Conservation (phyloP, 2,329 filamentous ascomycete species). For the Alternaria arborescens region DNA sequence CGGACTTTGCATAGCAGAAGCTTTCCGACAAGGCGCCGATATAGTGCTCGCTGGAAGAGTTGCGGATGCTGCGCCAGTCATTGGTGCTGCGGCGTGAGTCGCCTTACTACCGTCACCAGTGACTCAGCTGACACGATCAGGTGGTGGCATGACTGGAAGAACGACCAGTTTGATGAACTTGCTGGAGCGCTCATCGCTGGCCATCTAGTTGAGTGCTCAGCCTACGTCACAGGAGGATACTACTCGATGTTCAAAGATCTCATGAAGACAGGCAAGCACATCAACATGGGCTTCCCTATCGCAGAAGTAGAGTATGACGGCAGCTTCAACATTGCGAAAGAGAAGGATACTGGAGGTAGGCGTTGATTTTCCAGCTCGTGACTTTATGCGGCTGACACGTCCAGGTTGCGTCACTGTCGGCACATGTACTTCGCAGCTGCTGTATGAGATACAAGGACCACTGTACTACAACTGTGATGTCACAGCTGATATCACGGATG, state of each 20-base stretch:
- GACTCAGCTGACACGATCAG: slow-evolving; percentile 44
- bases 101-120: slow-evolving; percentile 21
- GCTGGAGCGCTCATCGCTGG: slow-evolving; percentile 50
- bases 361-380: rapidly evolving
- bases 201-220: slow-evolving; percentile 53
- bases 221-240: slow-evolving; percentile 43
- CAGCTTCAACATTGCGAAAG: slow-evolving; percentile 41
- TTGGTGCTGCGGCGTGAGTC: slow-evolving; percentile 55
- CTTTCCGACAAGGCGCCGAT: slow-evolving; percentile 37
- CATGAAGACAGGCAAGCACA: slow-evolving; percentile 44
- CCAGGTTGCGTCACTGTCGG: slow-evolving; percentile 52
- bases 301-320: slow-evolving; percentile 32
- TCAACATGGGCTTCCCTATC: slow-evolving; percentile 46
- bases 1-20: slow-evolving; percentile 35
- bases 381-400: background rate
- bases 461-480: slow-evolving; percentile 60
- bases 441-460: slow-evolving; percentile 52
- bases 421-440: slow-evolving; percentile 61
- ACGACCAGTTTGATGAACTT: slow-evolving; percentile 45
- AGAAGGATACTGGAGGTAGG: slow-evolving; percentile 43
- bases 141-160: slow-evolving; percentile 63
- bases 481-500: slow-evolving; percentile 32
- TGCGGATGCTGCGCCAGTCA: slow-evolving; percentile 50
- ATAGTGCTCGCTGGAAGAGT: slow-evolving; percentile 45
- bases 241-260: slow-evolving; percentile 53